Evolutionary conservation across 192 early-diverging fungal species (phyloP), one percentile per base, ranked within the genome.

Genomic region (Linnemannia schmuckeri): DNA sequence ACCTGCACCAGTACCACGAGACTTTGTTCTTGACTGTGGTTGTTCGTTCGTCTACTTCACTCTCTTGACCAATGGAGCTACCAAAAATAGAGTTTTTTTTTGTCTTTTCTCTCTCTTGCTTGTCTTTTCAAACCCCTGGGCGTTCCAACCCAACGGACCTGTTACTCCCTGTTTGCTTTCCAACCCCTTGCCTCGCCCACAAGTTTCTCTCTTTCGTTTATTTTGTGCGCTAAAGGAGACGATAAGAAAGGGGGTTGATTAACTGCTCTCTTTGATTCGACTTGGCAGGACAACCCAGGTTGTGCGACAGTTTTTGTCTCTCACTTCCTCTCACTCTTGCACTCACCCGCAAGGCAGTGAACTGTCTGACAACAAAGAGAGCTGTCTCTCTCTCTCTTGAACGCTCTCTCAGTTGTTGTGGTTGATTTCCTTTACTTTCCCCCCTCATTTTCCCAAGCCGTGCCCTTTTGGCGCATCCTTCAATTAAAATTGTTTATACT

Each of bases 81-180:
- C 55, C 61, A 66, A 66, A 66, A 66, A 66, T 66, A 66, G 61
- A 66, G 61, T 66, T 66, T 66, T 30, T 22, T 15, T 52, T 52
- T 52, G 12, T 57, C 12, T n/a, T 66, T 66, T 66, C 61, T 33
- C 7, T 1, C 20, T 33, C 30, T 15, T 66, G 9, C 8, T 4
- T 15, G 44, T 46, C 44, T 46, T 13, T 63, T 66, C 10, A 66
- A 54, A 33, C 30, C 61, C 61, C 61, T 66, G 61, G 61, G 61
- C 30, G 61, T 52, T 52, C 49, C 44, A 3, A 27, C 57, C n/a
- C 57, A 61, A 61, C 57, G 57, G 57, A 61, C n/a, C n/a, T 66
- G 61, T 0, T 66, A 30, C 10, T 66, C 61, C 27, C 3, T 27
- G 55, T 3, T 27, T 66, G 30, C 61, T 66, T 35, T 66, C 61